Conservation (phyloP, 352 stramenopile species). For the Globisporangium megalacanthum region DNA sequence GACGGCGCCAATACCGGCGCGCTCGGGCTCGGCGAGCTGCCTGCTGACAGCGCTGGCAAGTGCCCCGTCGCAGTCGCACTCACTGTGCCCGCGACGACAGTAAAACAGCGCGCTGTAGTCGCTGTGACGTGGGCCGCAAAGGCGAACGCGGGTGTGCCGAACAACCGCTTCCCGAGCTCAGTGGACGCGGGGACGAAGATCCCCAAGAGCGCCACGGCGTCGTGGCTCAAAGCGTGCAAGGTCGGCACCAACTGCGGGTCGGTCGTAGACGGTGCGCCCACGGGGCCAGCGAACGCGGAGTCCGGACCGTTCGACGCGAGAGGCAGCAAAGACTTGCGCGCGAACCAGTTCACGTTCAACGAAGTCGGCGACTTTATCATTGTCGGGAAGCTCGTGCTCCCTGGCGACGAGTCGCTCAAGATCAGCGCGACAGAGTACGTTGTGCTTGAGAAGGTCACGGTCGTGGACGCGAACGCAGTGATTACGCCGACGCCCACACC, state of each 20-base stretch:
- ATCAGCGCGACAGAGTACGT: conserved; percentile 59
- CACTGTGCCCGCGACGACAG: conserved; percentile 25
- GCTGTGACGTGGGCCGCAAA: conserved; percentile 50
- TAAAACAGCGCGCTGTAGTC: conserved; percentile 45
- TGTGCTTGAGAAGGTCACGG: conserved; percentile 57
- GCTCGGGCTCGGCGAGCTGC: conserved; percentile 42
- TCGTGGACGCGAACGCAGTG: conserved; percentile 38
- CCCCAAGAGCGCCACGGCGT: conserved; percentile 26
- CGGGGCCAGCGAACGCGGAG: conserved; percentile 24
- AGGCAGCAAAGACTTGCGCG: conserved; percentile 39
- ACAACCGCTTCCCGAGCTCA: conserved; percentile 58
- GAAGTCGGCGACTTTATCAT: conserved; percentile 58
- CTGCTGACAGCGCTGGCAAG: conserved; percentile 37
- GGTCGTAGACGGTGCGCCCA: conserved; percentile 31
- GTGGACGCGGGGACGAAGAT: conserved; percentile 39
- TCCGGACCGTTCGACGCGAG: conserved; percentile 36
- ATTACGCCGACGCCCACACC: conserved; percentile 25
- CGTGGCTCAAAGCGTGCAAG: conserved; percentile 55
- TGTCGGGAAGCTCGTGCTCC: conserved; percentile 55
- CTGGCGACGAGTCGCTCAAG: conserved; percentile 30
- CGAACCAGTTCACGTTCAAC: conserved; percentile 41
- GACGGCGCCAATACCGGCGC: conserved; percentile 15
- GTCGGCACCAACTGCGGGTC: conserved; percentile 58
- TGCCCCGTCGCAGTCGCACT: conserved; percentile 55
- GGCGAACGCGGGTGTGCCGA: conserved; percentile 21